Base-by-base conservation (phyloP, 176 grass and related monocot species). In the Alloteropsis semialata region DNA sequence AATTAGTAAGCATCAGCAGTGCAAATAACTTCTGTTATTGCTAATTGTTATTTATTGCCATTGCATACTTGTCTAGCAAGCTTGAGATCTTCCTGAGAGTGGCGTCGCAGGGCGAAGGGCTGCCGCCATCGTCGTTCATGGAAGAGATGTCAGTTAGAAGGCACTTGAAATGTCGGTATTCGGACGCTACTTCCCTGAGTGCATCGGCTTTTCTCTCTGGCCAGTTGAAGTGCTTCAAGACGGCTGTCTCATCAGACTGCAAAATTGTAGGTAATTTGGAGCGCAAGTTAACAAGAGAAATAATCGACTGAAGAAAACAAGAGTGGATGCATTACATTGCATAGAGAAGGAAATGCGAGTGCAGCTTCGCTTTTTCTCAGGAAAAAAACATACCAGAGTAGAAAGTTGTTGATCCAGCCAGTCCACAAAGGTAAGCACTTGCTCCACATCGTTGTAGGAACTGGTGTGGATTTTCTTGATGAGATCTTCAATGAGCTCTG, bases 161-260 rank as follows among this genome's bases (percentile, higher is more conserved):
- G 43, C 28, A 78, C 15, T 84, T 89, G 51, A 89, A 55, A 76
- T 89, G 62, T 36, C 76, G 90, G 90, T 86, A 92, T 45, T 92
- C 87, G 14, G 75, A 86, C 9, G 87, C 87, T 19, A 80, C 84
- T 76, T 92, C 90, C 18, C 80, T 61, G 17, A 92, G 76, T n/a
- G 84, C 80, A 53, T 92, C 90, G 3, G 84, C 84, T 89, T 87
- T 89, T 76, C 71, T 92, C 81, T 92, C 90, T 1, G 90, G 90
- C 90, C 90, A 92, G 65, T 77, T 83, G 77, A 92, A 92, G 73
- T 89, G 90, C 83, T 92, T 92, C 67, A 92, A 28, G 24, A 92
- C 83, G 14, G 87, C 90, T n/a, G 62, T 81, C 80, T 92, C 90
- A n/a, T 92, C 90, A 65, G 79, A 78, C 87, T 92, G 69, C 32